These are phyloP conservation scores for Hypoxylon crocopeplum DNA, from an alignment of 495 filamentous ascomycete genomes.

Conservation along the genomic window DNA sequence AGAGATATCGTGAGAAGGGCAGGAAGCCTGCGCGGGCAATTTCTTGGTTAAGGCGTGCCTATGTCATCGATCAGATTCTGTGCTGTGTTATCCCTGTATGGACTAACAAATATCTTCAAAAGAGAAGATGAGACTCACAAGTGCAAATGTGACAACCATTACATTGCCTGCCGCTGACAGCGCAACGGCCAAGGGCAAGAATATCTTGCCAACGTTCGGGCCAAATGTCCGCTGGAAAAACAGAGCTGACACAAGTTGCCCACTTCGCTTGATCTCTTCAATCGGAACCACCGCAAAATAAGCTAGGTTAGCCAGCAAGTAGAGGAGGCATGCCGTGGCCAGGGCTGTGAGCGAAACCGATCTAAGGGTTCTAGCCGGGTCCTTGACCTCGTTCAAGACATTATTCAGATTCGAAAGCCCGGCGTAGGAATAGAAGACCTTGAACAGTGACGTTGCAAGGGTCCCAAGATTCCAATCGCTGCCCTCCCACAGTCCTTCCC, in stretches of 20 bases:
- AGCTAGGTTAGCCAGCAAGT: constrained; percentile 72
- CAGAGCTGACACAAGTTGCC: constrained; percentile 70
- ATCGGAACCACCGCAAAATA: constrained; percentile 73
- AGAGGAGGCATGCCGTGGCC: constrained; percentile 65
- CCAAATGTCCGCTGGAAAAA: constrained; percentile 75
- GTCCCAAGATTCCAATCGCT: constrained; percentile 62
- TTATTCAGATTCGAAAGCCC: constrained; percentile 75
- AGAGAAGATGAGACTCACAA: constrained; percentile 50
- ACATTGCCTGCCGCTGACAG: constrained; percentile 75
- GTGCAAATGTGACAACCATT: constrained; percentile 75
- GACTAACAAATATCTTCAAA: neutral
- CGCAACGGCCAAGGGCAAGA: constrained; percentile 70
- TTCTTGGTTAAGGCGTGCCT: constrained; percentile 67
- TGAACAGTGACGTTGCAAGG: constrained; percentile 71
- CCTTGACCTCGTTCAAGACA: constrained; percentile 76
- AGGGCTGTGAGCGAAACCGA: constrained; percentile 69
- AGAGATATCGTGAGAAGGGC: constrained; percentile 66
- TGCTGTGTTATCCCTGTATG: no score
- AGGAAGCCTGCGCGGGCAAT: constrained; percentile 64
- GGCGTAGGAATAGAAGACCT: constrained; percentile 75
- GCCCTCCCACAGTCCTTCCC: constrained; percentile 57
- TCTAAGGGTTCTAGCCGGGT: constrained; percentile 71
- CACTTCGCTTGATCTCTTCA: constrained; percentile 70
- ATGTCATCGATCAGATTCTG: neutral
- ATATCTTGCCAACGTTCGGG: constrained; percentile 56